A percentile compares a stretch with the other conserved stretches of the same genome.
Evolutionary conservation across 495 filamentous ascomycete species (phyloP).

Genomic region (Jackrogersella minutella): DNA sequence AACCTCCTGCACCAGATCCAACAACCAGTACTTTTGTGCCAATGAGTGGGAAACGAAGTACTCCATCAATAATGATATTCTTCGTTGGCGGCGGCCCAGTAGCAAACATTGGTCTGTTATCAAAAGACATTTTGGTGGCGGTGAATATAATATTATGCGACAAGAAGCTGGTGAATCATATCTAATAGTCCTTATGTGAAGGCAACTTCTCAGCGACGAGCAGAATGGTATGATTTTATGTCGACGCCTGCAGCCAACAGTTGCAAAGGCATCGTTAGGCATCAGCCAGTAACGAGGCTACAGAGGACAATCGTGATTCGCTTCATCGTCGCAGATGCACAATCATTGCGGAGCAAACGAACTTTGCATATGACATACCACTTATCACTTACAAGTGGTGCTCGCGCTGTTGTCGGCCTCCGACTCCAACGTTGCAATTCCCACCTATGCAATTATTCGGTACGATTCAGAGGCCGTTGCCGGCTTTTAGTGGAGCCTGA

Average conservation of each 20-base stretch:
- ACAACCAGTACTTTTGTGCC: constrained; percentile 65
- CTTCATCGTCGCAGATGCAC: not conserved
- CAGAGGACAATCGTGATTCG: not conserved
- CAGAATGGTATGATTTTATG: not conserved
- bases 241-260: not conserved
- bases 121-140: not conserved
- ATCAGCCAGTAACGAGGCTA: not conserved
- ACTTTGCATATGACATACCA: too few species aligned
- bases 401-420: constrained; percentile 14
- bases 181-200: not conserved
- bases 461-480: not conserved
- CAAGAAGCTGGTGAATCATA: not conserved
- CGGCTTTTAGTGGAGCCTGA: not conserved
- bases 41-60: constrained; percentile 38
- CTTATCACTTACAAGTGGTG: not conserved
- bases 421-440: not conserved
- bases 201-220: not conserved
- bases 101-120: not conserved
- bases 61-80: constrained; percentile 20
- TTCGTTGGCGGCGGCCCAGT: not conserved
- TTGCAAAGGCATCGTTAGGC: not conserved
- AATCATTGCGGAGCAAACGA: too few species aligned
- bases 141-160: not conserved
- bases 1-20: constrained; percentile 65
- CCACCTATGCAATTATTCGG: not conserved